Evolutionary conservation across 108 stramenopile species (phyloP).

Genomic region (Poteriospumella lacustris): DNA sequence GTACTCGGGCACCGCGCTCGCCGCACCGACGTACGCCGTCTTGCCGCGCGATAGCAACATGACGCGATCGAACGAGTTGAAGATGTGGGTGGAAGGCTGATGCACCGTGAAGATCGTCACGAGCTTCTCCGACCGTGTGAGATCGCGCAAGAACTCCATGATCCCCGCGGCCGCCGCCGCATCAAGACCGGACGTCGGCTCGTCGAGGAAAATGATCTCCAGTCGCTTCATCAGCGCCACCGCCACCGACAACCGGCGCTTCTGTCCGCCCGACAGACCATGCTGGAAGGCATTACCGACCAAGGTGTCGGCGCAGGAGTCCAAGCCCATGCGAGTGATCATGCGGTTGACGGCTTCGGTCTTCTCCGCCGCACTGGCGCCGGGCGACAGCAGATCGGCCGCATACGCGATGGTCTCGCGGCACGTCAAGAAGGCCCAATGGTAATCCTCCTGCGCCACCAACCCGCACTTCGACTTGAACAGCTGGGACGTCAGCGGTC

Average conservation of each 20-base stretch:
- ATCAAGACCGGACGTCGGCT: slow-evolving; percentile 48
- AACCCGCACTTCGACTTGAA: no score
- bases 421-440: neutral
- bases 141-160: slow-evolving; percentile 36
- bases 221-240: slow-evolving; percentile 53
- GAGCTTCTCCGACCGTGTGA: slow-evolving; percentile 48
- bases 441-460: no score
- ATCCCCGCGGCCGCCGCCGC: slow-evolving; percentile 41
- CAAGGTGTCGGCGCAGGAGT: slow-evolving; percentile 52
- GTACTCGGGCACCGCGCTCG: slow-evolving; percentile 42
- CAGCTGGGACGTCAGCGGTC: no score
- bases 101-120: slow-evolving; percentile 59
- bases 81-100: slow-evolving; percentile 57
- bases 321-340: slow-evolving; percentile 62
- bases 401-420: neutral
- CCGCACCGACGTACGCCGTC: slow-evolving; percentile 44
- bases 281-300: slow-evolving; percentile 62
- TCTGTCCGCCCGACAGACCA: slow-evolving; percentile 58
- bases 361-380: no score
- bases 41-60: slow-evolving; percentile 56
- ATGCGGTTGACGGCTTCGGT: no score
- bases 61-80: slow-evolving; percentile 53
- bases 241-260: slow-evolving; percentile 63
- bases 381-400: neutral
- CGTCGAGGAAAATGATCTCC: slow-evolving; percentile 49